Conservation (phyloP, 2,329 filamentous ascomycete genomes). For the Biscogniauxia mediterranea region DNA sequence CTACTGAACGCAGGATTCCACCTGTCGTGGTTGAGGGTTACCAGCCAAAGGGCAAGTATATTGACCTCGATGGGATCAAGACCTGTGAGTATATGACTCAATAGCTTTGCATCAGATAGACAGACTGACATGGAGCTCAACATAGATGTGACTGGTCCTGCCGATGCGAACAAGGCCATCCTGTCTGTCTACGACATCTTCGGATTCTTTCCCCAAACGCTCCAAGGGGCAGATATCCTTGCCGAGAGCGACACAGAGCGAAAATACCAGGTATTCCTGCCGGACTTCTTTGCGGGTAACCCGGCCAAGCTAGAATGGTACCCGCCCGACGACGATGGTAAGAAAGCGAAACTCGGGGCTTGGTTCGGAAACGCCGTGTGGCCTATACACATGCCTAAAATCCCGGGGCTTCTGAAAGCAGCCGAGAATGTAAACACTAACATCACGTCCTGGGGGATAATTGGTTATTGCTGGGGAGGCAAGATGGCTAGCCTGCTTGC, state of each 20-base stretch:
- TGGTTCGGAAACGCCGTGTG: slow-evolving; percentile 54
- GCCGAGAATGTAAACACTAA: slow-evolving; percentile 48
- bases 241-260: slow-evolving; percentile 50
- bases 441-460: slow-evolving; percentile 55
- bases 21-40: slow-evolving; percentile 18
- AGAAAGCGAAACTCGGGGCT: slow-evolving; percentile 52
- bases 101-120: not conserved
- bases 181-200: slow-evolving; percentile 66
- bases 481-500: slow-evolving; percentile 54
- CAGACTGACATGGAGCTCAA: not conserved
- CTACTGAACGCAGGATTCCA: slow-evolving; percentile 10
- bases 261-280: slow-evolving; percentile 82
- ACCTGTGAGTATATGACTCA: slow-evolving; percentile 14
- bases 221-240: slow-evolving; percentile 68
- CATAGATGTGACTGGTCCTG: slow-evolving; percentile 45
- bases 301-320: slow-evolving; percentile 57
- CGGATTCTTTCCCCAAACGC: slow-evolving; percentile 64
- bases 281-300: slow-evolving; percentile 80
- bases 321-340: slow-evolving; percentile 60
- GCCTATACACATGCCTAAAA: slow-evolving; percentile 42
- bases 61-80: slow-evolving; percentile 12
- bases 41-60: slow-evolving; percentile 18
- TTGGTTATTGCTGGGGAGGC: slow-evolving; percentile 68
- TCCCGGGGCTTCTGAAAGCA: slow-evolving; percentile 51
- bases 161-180: slow-evolving; percentile 51